A percentile compares a stretch with the other conserved stretches of the same genome.
These are phyloP conservation scores for Andrographis paniculata DNA, from an alignment of 305 asterid genomes.

Conservation along the genomic window DNA sequence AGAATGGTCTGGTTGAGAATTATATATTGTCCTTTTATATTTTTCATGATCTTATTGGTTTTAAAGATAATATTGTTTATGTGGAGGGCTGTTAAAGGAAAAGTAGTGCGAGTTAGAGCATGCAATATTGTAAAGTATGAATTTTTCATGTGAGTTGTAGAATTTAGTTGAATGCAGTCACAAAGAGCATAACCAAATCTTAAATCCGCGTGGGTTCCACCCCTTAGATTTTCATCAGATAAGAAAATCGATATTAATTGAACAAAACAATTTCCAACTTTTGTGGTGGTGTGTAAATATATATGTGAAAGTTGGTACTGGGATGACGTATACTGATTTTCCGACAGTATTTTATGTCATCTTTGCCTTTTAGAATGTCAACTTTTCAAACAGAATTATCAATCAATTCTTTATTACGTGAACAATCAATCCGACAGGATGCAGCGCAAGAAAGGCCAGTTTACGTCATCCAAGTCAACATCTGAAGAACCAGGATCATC, in stretches of 20 bases:
- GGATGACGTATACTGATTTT: constrained; percentile 2
- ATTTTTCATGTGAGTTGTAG: too few relatives aligned
- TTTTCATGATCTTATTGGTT: background rate
- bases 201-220: background rate
- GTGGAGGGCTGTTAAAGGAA: background rate
- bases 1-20: constrained; percentile 1
- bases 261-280: background rate
- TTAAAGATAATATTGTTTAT: too few relatives aligned
- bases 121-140: too few relatives aligned
- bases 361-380: constrained; percentile 1
- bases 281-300: constrained; percentile 7
- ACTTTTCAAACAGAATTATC: background rate
- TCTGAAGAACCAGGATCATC: constrained; percentile 79
- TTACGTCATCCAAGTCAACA: constrained; percentile 72
- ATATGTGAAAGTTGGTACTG: background rate
- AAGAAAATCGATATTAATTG: background rate
- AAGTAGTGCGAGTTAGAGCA: too few relatives aligned
- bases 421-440: constrained; percentile 46
- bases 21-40: background rate
- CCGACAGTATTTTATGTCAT: background rate
- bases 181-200: background rate
- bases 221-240: background rate
- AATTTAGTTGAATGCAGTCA: too few relatives aligned
- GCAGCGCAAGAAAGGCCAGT: constrained; percentile 99
- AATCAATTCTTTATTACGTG: background rate